phyloP scores from a whole-genome alignment of 176 grass and related monocot species.

The Thinopyrum elongatum region DNA sequence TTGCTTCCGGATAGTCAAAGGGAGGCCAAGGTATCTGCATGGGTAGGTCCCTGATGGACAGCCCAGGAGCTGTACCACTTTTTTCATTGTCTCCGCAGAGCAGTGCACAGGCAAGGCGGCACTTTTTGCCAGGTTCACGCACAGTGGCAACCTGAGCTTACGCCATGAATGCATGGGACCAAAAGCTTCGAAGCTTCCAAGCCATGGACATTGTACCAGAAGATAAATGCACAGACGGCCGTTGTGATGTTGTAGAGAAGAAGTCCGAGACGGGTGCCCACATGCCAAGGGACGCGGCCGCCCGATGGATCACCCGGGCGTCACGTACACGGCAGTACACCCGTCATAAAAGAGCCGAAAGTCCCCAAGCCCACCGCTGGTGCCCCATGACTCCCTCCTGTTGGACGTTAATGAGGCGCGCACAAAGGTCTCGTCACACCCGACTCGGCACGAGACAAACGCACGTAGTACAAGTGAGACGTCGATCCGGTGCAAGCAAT shows the following conservation, averaged over 20 bases:
- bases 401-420: background rate
- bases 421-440: conserved; percentile 17
- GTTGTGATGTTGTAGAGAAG: background rate
- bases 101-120: too few species aligned
- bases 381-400: background rate
- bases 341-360: conserved; percentile 29
- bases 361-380: background rate
- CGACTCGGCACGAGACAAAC: background rate
- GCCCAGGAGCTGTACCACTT: too few species aligned
- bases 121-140: too few species aligned
- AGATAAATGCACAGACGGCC: background rate
- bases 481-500: background rate
- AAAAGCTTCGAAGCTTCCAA: background rate
- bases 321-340: background rate
- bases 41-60: too few species aligned
- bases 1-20: too few species aligned
- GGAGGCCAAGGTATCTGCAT: too few species aligned
- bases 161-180: background rate
- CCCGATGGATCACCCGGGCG: background rate
- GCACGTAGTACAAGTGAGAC: background rate
- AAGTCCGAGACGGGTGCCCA: background rate
- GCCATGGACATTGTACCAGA: background rate
- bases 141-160: background rate
- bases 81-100: too few species aligned
- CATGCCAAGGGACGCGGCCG: background rate